Evolutionary conservation across 1,284 basidiomycete genomes (phyloP), one percentile per base, ranked within the genome.

Genomic region (Pseudozyma flocculosa): DNA sequence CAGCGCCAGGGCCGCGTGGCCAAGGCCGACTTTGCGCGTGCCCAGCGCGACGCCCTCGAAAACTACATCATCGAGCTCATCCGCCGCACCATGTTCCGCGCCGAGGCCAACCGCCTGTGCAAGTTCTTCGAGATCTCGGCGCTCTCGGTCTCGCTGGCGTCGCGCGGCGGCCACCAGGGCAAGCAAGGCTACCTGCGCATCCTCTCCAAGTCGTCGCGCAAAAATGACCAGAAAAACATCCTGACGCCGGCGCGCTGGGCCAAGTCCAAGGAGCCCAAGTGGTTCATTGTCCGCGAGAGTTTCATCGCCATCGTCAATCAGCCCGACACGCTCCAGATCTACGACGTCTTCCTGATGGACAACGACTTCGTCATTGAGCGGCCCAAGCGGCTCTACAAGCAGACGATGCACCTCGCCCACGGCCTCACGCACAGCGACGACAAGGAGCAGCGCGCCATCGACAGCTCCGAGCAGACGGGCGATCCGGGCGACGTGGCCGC

Each of bases 51-150:
- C 72, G 84, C 85, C 0, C 78, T 98, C 18, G 92, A 97, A 80
- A 86, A 86, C 52, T 99, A 98, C 76, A 83, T 97, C 5, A 83
- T 96, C 40, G 86, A 87, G 50, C 83, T 99, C 13, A 92, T 96
- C 37, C 54, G 51, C 36, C 56, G 54, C 45, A 64, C 95, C 90
- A 95, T 97, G 89, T 97, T 97, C 80, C 89, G 92, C 69, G 90
- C 94, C 1, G 87, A 92, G 40, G 86, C 91, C 0, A 98, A 97
- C 72, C 86, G 93, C 22, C 80, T 98, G 0, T 88, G 89, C 56
- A 87, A 87, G n/a, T 99, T 98, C 80, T 85, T 99, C 50, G 95
- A 99, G 79, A 84, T 98, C 43, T 93, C 90, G 43, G 87, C 92
- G 0, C 81, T 98, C 24, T 93, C 89, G 2, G 85, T 97, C 48